phyloP scores from a whole-genome alignment of 305 asterid genomes.

The Fraxinus floribunda region DNA sequence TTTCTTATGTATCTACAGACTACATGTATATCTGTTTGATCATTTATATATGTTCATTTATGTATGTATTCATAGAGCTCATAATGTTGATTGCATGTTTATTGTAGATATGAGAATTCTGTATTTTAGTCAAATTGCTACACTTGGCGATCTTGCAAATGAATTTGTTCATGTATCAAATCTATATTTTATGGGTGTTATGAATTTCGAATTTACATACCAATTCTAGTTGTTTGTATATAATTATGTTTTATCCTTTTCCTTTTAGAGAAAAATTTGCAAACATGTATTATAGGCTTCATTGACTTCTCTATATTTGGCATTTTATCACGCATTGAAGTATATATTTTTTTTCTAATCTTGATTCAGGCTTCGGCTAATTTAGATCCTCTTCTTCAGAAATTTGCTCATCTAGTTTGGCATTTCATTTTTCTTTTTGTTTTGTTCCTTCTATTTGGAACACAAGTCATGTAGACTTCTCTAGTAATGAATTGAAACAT shows the following conservation, averaged over 20 bases:
- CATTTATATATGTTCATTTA: background rate
- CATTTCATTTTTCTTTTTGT: background rate
- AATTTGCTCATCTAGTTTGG: background rate
- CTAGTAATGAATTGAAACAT: background rate
- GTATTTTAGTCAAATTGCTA: slow-evolving; percentile 28
- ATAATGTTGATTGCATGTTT: slow-evolving; percentile 25
- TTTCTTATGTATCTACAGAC: background rate
- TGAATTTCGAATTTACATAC: background rate
- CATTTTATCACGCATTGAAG: background rate
- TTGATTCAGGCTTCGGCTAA: background rate
- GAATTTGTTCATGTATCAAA: slow-evolving; percentile 18
- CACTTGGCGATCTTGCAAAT: slow-evolving; percentile 31
- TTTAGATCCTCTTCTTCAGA: background rate
- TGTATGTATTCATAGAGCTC: slow-evolving; percentile 14
- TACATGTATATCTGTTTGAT: background rate
- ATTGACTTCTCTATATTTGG: background rate
- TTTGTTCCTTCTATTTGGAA: background rate
- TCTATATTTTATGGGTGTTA: background rate
- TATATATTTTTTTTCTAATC: background rate
- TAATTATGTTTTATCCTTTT: slow-evolving; percentile 7
- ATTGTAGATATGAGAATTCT: slow-evolving; percentile 22
- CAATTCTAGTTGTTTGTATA: slow-evolving; percentile 17
- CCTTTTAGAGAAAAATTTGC: background rate
- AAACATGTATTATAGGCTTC: background rate
- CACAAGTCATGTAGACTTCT: background rate